Percentiles rank a stretch among this genome's conserved stretches.
phyloP scores from a whole-genome alignment of 2,329 filamentous ascomycete species.

The Claviceps sp. region DNA sequence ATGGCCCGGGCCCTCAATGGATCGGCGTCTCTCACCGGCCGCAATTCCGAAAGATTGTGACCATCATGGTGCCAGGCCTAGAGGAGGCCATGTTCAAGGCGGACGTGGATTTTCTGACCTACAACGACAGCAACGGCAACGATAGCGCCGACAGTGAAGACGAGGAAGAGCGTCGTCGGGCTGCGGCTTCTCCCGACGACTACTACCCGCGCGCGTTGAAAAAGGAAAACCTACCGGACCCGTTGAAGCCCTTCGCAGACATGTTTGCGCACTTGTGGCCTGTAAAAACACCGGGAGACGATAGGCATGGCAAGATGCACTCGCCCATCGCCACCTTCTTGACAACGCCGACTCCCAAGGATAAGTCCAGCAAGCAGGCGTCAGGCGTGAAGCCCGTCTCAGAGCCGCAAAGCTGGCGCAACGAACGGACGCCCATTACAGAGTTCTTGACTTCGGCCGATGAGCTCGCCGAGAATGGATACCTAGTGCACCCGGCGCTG shows the following conservation, averaged over 20 bases:
- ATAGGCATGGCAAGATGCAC: slow-evolving; percentile 65
- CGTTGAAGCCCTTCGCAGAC: slow-evolving; percentile 55
- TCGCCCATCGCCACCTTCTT: slow-evolving; percentile 81
- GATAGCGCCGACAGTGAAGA: slow-evolving; percentile 7
- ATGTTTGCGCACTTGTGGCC: slow-evolving; percentile 88
- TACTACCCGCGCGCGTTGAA: slow-evolving; percentile 44
- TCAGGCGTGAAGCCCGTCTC: slow-evolving; percentile 43
- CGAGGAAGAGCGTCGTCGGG: slow-evolving; percentile 14
- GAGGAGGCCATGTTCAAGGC: slow-evolving; percentile 81
- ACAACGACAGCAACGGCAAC: slow-evolving; percentile 17
- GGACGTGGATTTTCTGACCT: slow-evolving; percentile 33
- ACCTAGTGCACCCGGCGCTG: slow-evolving; percentile 67
- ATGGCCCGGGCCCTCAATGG: slow-evolving; percentile 52
- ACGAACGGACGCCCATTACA: slow-evolving; percentile 70
- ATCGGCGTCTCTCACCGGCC: slow-evolving; percentile 48
- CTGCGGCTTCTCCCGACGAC: slow-evolving; percentile 39
- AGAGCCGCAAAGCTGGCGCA: slow-evolving; percentile 53
- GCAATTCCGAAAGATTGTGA: slow-evolving; percentile 65
- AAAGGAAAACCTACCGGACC: slow-evolving; percentile 35
- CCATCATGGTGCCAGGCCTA: slow-evolving; percentile 82
- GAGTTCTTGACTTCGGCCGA: slow-evolving; percentile 59
- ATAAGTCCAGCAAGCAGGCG: slow-evolving; percentile 38
- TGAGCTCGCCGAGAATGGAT: slow-evolving; percentile 73
- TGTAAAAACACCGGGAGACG: slow-evolving; percentile 74
- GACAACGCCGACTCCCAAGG: slow-evolving; percentile 57